These are phyloP conservation scores for Aegilops sharonensis DNA, from an alignment of 176 grass and related monocot genomes.

Conservation along the genomic window DNA sequence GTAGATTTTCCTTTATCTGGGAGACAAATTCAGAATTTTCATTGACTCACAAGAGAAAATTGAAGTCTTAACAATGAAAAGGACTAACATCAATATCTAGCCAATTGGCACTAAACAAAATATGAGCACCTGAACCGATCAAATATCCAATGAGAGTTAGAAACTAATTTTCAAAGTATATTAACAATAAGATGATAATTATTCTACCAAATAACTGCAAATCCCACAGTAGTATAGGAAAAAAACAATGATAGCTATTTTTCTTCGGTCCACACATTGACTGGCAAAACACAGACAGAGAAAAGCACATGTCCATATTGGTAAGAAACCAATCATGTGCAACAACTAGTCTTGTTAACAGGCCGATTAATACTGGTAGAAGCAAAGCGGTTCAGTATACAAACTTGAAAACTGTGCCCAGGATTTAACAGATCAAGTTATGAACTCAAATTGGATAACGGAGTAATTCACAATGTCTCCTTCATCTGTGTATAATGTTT, in stretches of 20 bases:
- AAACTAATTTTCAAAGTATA: constrained; percentile 3
- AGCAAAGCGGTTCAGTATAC: not conserved
- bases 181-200: not conserved
- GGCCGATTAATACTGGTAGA: not conserved
- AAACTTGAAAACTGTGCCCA: not conserved
- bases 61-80: not conserved
- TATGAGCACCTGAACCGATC: not conserved
- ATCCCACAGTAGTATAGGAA: not conserved
- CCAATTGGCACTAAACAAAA: not conserved
- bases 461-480: not conserved
- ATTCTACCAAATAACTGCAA: not conserved
- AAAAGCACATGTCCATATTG: not conserved
- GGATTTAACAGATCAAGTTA: not conserved
- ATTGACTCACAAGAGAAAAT: not conserved
- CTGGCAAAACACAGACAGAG: not conserved
- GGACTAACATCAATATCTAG: not conserved
- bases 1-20: constrained; percentile 47
- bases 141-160: not conserved
- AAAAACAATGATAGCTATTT: not conserved
- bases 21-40: constrained; percentile 21
- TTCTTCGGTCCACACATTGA: not conserved
- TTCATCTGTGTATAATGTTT: not conserved
- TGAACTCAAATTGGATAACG: not conserved
- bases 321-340: not conserved
- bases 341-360: not conserved